Evolutionary conservation across 345 rosid species (phyloP), one percentile per base, ranked within the genome.

Genomic region (Eutrema yunnanense): DNA sequence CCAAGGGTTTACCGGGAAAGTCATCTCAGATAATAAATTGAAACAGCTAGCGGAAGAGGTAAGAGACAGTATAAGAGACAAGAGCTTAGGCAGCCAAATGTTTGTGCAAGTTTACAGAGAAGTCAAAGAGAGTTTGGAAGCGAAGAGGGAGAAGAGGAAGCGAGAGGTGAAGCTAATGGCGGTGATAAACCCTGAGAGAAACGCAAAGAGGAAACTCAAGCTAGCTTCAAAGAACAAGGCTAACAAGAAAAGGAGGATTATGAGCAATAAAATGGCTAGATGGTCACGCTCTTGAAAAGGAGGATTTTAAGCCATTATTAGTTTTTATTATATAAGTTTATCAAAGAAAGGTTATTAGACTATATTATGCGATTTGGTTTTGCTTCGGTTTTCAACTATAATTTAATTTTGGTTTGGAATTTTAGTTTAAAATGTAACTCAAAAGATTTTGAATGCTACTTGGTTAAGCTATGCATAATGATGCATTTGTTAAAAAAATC

Each of bases 151-250:
- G 6, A 88, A 82, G 82, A 86, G 92, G 81, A 92, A 79, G 66
- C 85, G 76, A 66, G 91, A 86, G 4, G 89, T 84, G 65, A 92
- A 88, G 81, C 65, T 71, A 8, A 85, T 86, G 92, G 86, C 95
- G 9, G 96, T 89, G 26, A 80, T 84, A 36, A 87, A 88, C 60
- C 96, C 96, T 1, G 71, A n/a, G 64, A 78, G 91, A 16, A 86
- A 83, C 71, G 95, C 96, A 42, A 88, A 90, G 85, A 86, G 98
- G 83, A 92, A 92, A 79, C 70, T 86, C 33, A 85, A 85, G 75
- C 41, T 81, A 13, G 84, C 96, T 9, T 84, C 83, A 42, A 92
- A 90, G 87, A 86, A 83, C 57, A 76, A 83, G 11, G 85, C 76
- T 65, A 79, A 86, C 84, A 92, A 92, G 84, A 90, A 73, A 64